Base-by-base conservation (phyloP, 192 early-diverging fungal genomes). In the Cetraspora pellucida region DNA sequence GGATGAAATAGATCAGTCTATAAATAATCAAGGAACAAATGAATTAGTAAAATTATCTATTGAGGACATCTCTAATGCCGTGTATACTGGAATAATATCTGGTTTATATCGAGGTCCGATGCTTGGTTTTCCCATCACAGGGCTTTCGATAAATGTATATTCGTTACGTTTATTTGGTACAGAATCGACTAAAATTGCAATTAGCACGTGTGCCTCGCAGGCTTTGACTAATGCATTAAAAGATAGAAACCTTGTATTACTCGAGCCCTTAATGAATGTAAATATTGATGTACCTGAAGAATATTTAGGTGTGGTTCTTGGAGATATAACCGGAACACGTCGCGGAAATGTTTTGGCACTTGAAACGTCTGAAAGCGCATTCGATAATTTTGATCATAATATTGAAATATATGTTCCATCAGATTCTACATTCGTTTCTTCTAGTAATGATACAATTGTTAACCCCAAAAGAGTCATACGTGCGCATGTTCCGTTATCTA, bases 231-330 rank as follows among this genome's bases (percentile, higher is more conserved):
- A 88, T 63, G 91, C 91, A 0, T 70, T 93, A 28, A 69, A 75
- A 5, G 77, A 78, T 44, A 77, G 76, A 50, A 74, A 55, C 44
- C 17, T 64, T 44, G 70, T 61, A 10, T 68, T 97, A 61, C 81
- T 96, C 3, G 95, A 98, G 78, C 97, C 97, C 2, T 85, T 97
- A 68, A 95, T 96, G 87, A 84, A 90, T 71, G 86, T 95, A 0
- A 72, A 79, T 9, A 87, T 97, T 7, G 82, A 86, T 49, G 89
- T 95, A 8, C 87, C 91, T 0, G 93, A 90, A 66, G 77, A 87
- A 43, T 81, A 90, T 79, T 86, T 97, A 17, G 97, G 97, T 7
- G 76, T 82, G 3, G 91, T 96, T 23, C 85, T 95, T 13, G 87
- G 92, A 69, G 95, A 97, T 70, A 80, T 98, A 46, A 92, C 90